A percentile compares a stretch with the other conserved stretches of the same genome.
Evolutionary conservation across 345 rosid genomes (phyloP).

Genomic region (Murraya paniculata): DNA sequence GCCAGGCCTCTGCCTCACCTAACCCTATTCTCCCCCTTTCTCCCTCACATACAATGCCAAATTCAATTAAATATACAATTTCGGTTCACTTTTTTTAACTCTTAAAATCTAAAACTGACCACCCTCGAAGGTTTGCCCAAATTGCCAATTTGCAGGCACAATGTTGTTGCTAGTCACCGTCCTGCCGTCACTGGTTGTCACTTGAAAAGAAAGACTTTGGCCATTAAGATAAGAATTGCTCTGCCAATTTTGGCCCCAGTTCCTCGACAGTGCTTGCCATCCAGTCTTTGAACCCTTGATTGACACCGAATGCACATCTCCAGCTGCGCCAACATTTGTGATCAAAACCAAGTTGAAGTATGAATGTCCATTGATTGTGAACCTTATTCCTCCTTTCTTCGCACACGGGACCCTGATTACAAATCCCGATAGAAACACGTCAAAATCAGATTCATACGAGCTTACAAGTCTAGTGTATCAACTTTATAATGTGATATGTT

Average conservation of each 20-base stretch:
- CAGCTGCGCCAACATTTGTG: constrained; percentile 86
- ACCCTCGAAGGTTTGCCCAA: constrained; percentile 86
- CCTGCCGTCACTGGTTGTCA: constrained; percentile 83
- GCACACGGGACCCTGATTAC: constrained; percentile 69
- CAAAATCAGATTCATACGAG: neutral
- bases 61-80: constrained; percentile 18
- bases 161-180: constrained; percentile 61
- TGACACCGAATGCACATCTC: constrained; percentile 72
- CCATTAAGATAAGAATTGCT: constrained; percentile 82
- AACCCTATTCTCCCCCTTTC: constrained; percentile 3
- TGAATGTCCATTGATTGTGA: constrained; percentile 85
- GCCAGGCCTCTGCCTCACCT: constrained; percentile 23
- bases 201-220: constrained; percentile 83
- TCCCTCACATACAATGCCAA: neutral
- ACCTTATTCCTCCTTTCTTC: constrained; percentile 91
- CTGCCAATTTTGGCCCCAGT: constrained; percentile 99
- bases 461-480: neutral
- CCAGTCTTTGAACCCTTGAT: constrained; percentile 87
- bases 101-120: constrained; percentile 43
- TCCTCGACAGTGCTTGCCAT: constrained; percentile 94
- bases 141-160: constrained; percentile 72
- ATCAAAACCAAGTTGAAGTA: constrained; percentile 89
- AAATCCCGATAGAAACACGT: neutral
- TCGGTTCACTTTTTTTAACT: neutral
- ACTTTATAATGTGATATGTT: neutral